Base-by-base conservation (phyloP, 2,329 filamentous ascomycete species). In the Fusarium compactum region DNA sequence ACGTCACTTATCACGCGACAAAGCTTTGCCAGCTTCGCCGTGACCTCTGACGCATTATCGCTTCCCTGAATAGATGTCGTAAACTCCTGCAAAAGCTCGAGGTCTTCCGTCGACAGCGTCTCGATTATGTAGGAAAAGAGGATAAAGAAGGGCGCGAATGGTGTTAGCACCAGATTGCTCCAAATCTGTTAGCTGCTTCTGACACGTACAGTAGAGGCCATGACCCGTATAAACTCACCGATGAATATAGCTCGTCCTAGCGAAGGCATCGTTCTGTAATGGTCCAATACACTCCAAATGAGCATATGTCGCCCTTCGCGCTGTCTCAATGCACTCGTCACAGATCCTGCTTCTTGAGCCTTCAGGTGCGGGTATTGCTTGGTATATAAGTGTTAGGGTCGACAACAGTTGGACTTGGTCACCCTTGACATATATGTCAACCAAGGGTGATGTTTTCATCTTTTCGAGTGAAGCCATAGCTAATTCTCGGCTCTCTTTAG, bases 1-100 rank as follows among this genome's bases (percentile, higher is more conserved):
- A 91, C 87, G 56, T 87, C 86, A 64, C 85, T 84, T 74, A 91
- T 88, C 25, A 91, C 84, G 30, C 85, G 83, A 70, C 87, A 91
- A 24, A 92, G 82, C n/a, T 84, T 85, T 71, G 89, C 86, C 14
- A 92, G 81, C 72, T 88, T 89, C 27, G 86, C 83, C 20, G 89
- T 84, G 3, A 87, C 85, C 72, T 90, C 86, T 2, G 89, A 91
- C 3, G 85, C 79, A 6, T 82, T 81, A 47, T 82, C 82, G 5
- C 84, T 82, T 0, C 83, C 82, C 60, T 85, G 82, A 3, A 91
- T 83, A 3, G 86, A 89, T n/a, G 79, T 76, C 47, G 87, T 85
- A 69, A 91, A 91, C 3, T 85, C 82, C 34, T 84, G 82, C 1
- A 92, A 81, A 1, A 85, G 82, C 27, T 79, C 73, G 6, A 92